phyloP scores from a whole-genome alignment of 495 filamentous ascomycete species.

The Neurospora sp. region DNA sequence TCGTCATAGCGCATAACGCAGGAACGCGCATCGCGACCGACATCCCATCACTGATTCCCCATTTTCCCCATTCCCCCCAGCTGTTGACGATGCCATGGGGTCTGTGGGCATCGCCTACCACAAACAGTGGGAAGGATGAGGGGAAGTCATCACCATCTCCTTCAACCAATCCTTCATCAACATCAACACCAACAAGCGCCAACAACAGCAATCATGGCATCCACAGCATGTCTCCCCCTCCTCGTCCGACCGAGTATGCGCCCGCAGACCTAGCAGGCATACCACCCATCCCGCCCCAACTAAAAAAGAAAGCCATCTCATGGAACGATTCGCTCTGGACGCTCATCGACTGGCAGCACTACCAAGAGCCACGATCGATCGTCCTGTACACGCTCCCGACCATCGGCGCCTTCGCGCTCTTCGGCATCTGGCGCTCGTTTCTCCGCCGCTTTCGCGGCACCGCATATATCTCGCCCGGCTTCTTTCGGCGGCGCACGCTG shows the following conservation, averaged over 20 bases:
- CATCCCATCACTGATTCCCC: neutral
- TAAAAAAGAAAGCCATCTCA: constrained; percentile 26
- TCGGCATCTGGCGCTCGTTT: constrained; percentile 53
- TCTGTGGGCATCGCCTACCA: constrained; percentile 6
- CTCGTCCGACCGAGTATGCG: neutral
- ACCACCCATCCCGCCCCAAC: neutral
- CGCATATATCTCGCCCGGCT: constrained; percentile 54
- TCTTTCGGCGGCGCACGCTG: constrained; percentile 61
- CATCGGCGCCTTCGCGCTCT: constrained; percentile 56
- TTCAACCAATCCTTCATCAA: neutral
- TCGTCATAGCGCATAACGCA: neutral
- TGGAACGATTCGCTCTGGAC: constrained; percentile 43
- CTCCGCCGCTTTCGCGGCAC: constrained; percentile 73
- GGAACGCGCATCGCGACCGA: neutral
- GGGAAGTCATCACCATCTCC: neutral
- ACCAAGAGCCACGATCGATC: constrained; percentile 49
- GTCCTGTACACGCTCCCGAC: constrained; percentile 47
- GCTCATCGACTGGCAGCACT: constrained; percentile 53
- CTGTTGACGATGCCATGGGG: constrained; percentile 19
- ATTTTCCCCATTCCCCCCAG: neutral
- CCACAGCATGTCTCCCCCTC: neutral
- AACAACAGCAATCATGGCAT: neutral
- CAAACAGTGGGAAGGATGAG: constrained; percentile 3
- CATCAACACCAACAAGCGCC: neutral
- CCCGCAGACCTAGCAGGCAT: neutral